Evolutionary conservation across 2,329 filamentous ascomycete species (phyloP).

Genomic region (Fusarium sambucinum): DNA sequence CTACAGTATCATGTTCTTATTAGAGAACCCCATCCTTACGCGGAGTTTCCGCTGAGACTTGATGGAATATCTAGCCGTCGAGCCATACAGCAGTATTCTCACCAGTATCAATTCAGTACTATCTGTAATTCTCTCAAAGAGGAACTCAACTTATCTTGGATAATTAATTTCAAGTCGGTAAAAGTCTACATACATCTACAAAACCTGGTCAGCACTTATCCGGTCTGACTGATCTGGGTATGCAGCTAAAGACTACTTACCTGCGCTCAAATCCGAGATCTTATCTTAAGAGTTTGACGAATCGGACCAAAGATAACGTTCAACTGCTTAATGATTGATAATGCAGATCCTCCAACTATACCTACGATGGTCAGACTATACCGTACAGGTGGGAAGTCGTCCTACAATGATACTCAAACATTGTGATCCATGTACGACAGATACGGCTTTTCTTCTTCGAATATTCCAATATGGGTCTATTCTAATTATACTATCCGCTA

Average conservation of each 20-base stretch:
- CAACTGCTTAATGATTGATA: slow-evolving; percentile 14
- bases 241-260: slow-evolving; percentile 7
- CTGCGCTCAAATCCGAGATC: slow-evolving; percentile 19
- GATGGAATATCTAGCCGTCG: slow-evolving; percentile 24
- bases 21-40: slow-evolving; percentile 15
- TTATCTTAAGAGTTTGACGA: slow-evolving; percentile 1
- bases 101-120: not conserved
- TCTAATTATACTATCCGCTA: slow-evolving; percentile 2
- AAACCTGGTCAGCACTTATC: slow-evolving; percentile 15
- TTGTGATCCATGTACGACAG: not conserved
- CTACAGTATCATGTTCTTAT: slow-evolving; percentile 18
- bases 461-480: not conserved
- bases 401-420: not conserved
- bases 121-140: not conserved
- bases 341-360: not conserved
- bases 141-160: not conserved
- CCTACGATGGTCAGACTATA: slow-evolving; percentile 3
- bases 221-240: slow-evolving; percentile 14
- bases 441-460: slow-evolving; percentile 1
- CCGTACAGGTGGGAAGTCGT: not conserved
- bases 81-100: slow-evolving; percentile 16
- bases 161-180: slow-evolving; percentile 4
- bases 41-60: slow-evolving; percentile 33
- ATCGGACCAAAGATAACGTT: slow-evolving; percentile 9
- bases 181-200: slow-evolving; percentile 5